A percentile compares a stretch with the other conserved stretches of the same genome.
phyloP scores from a whole-genome alignment of 1,284 basidiomycete species.

The Heliocybe sulcata region DNA sequence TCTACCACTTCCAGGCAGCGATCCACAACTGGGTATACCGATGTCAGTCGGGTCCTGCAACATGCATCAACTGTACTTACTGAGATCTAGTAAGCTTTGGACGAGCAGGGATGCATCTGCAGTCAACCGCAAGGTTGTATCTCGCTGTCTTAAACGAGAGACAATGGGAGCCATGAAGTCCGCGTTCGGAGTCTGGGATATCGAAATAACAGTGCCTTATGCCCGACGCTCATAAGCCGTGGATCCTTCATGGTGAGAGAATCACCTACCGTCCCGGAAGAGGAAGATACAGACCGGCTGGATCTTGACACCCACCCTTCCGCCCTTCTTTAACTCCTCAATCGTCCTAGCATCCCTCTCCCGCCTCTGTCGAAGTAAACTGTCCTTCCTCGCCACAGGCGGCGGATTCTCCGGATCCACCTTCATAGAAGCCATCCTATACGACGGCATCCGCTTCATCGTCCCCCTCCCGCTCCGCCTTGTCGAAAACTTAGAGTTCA shows the following conservation, averaged over 20 bases:
- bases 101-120: slow-evolving; percentile 58
- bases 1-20: slow-evolving; percentile 61
- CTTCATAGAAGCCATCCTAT: slow-evolving; percentile 7
- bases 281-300: slow-evolving; percentile 60
- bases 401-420: slow-evolving; percentile 4
- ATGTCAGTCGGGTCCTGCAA: neutral
- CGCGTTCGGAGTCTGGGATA: slow-evolving; percentile 38
- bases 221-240: neutral
- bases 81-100: slow-evolving; percentile 54
- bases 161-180: slow-evolving; percentile 49
- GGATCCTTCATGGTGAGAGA: neutral
- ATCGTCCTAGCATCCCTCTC: slow-evolving; percentile 27
- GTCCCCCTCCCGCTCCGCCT: slow-evolving; percentile 8
- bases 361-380: slow-evolving; percentile 11
- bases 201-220: slow-evolving; percentile 54
- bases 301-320: slow-evolving; percentile 51
- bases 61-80: slow-evolving; percentile 25
- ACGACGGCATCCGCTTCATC: slow-evolving; percentile 9
- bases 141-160: slow-evolving; percentile 43
- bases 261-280: slow-evolving; percentile 46
- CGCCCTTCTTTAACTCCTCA: slow-evolving; percentile 48
- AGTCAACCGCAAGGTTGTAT: slow-evolving; percentile 51
- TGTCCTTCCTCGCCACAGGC: slow-evolving; percentile 13
- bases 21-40: slow-evolving; percentile 44
- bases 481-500: slow-evolving; percentile 17